phyloP scores from a whole-genome alignment of 2,329 filamentous ascomycete species.

The Fusarium citri region DNA sequence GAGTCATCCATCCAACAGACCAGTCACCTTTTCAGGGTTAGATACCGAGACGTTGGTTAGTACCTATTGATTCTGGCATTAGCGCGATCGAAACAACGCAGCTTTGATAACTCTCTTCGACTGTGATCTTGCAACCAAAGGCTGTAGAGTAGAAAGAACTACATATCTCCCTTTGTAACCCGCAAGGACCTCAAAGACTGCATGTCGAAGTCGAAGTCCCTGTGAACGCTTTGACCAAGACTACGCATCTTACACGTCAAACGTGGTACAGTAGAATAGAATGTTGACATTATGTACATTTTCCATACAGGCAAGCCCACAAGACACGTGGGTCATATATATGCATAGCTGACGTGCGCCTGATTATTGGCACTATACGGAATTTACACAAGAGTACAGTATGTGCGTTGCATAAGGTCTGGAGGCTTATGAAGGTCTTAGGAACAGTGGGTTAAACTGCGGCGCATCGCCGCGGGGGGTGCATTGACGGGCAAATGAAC shows the following conservation, averaged over 20 bases:
- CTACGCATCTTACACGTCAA: neutral
- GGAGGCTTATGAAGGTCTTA: slow-evolving; percentile 15
- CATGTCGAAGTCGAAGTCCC: neutral
- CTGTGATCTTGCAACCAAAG: neutral
- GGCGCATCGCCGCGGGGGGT: slow-evolving; percentile 11
- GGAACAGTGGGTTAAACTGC: neutral
- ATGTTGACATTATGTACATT: slow-evolving; percentile 12
- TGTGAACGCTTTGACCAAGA: slow-evolving; percentile 1
- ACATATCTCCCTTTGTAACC: neutral
- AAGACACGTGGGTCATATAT: slow-evolving; percentile 31
- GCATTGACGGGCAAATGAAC: slow-evolving; percentile 40
- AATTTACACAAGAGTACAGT: neutral
- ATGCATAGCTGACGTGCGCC: slow-evolving; percentile 26
- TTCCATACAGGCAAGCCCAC: slow-evolving; percentile 6
- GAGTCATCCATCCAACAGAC: neutral
- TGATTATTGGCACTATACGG: neutral
- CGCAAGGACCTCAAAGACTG: neutral
- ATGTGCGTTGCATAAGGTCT: slow-evolving; percentile 19
- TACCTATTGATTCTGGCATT: slow-evolving; percentile 11
- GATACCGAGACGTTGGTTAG: slow-evolving; percentile 27
- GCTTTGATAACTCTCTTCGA: slow-evolving; percentile 12
- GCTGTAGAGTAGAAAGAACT: neutral
- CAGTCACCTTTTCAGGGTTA: neutral
- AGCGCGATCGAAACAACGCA: slow-evolving; percentile 27
- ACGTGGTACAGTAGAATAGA: slow-evolving; percentile 10